These are phyloP conservation scores for Rhizophora mangle DNA, from an alignment of 345 rosid species.

Conservation along the genomic window DNA sequence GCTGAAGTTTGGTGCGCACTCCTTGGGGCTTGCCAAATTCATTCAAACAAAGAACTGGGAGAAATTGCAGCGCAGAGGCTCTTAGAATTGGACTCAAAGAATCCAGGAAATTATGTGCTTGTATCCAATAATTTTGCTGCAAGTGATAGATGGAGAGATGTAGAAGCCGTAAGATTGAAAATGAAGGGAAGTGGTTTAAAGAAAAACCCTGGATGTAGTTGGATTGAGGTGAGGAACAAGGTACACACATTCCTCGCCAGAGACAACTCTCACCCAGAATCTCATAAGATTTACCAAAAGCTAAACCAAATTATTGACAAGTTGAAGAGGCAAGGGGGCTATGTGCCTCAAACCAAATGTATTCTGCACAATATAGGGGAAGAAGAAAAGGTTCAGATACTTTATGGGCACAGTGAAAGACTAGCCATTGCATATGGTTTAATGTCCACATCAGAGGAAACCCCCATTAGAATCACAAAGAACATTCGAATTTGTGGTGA, in stretches of 20 bases:
- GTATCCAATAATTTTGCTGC: conserved; percentile 75
- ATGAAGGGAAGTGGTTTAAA: conserved; percentile 69
- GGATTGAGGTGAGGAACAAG: conserved; percentile 69
- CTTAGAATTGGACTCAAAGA: conserved; percentile 47
- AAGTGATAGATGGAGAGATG: conserved; percentile 69
- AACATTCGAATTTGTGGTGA: conserved; percentile 78
- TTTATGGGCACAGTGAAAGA: conserved; percentile 79
- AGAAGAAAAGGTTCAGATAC: conserved; percentile 62
- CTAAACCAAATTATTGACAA: conserved; percentile 47
- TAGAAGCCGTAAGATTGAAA: conserved; percentile 51
- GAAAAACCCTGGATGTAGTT: conserved; percentile 89
- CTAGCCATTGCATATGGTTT: conserved; percentile 70
- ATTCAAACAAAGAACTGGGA: conserved; percentile 65
- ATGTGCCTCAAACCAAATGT: conserved; percentile 61
- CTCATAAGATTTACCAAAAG: conserved; percentile 46
- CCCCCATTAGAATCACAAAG: conserved; percentile 59
- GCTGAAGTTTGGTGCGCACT: conserved; percentile 91
- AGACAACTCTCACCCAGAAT: conserved; percentile 78
- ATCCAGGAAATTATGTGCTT: conserved; percentile 82
- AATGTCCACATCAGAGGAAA: conserved; percentile 41
- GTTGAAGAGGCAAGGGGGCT: conserved; percentile 60
- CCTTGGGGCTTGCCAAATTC: conserved; percentile 69
- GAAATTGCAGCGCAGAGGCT: conserved; percentile 64
- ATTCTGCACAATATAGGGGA: conserved; percentile 63
- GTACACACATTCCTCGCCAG: conserved; percentile 71